Evolutionary conservation across 805 yeast genomes (phyloP).

Genomic region (Candida peoriensis): DNA sequence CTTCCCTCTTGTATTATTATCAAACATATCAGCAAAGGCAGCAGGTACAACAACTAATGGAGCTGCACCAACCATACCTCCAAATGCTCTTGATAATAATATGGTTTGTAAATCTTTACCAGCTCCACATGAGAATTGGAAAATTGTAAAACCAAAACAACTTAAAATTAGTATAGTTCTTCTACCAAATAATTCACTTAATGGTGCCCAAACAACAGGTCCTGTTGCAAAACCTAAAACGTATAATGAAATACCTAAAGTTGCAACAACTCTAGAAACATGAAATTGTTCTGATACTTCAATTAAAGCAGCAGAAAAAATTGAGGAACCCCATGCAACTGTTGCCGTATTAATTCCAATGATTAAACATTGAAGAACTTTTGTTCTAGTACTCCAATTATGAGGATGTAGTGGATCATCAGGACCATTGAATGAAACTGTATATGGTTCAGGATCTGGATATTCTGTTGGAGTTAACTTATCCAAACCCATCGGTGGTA

Average conservation of each 20-base stretch:
- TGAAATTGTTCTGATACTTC: conserved; percentile 46
- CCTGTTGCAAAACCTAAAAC: conserved; percentile 95
- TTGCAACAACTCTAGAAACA: conserved; percentile 63
- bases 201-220: conserved; percentile 86
- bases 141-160: conserved; percentile 49
- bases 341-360: conserved; percentile 47
- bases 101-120: conserved; percentile 75
- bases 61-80: conserved; percentile 80
- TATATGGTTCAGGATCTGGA: conserved; percentile 62
- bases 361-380: conserved; percentile 37
- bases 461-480: conserved; percentile 36
- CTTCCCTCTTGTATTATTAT: conserved; percentile 60
- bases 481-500: conserved; percentile 64
- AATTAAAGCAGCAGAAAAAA: conserved; percentile 59
- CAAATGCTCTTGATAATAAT: conserved; percentile 71
- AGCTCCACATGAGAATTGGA: conserved; percentile 72
- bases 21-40: conserved; percentile 76
- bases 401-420: conserved; percentile 77
- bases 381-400: conserved; percentile 58
- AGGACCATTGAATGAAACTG: conserved; percentile 73
- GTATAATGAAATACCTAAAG: conserved; percentile 71
- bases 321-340: conserved; percentile 77
- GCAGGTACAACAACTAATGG: conserved; percentile 87
- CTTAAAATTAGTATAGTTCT: conserved; percentile 54
- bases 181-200: conserved; percentile 77